Evolutionary conservation across 345 rosid genomes (phyloP), one percentile per base, ranked within the genome.

Genomic region (Dipteronia dyeriana): DNA sequence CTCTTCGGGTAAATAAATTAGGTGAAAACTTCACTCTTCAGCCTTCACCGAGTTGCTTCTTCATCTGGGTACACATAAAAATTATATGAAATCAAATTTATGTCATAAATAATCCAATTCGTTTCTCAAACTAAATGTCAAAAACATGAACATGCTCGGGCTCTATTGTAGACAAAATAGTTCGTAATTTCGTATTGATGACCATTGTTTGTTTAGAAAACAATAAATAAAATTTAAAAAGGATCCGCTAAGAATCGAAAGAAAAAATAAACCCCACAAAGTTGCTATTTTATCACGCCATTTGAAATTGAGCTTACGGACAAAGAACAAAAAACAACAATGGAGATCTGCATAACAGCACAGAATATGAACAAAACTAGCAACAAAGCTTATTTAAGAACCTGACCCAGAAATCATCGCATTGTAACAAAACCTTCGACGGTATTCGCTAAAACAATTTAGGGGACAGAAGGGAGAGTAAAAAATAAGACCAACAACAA

Each of bases 1-100:
- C 51, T 68, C 31, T 38, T 38, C 51, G 1, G 11, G 41, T 16
- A 12, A 76, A 54, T 39, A 34, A 34, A 34, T 22, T 72, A 43
- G 26, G 17, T 49, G 59, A 70, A 13, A 78, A 51, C 10, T 51
- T 75, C 68, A 81, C 54, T 29, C 49, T n/a, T 75, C 68, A 81
- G 43, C 29, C 49, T 14, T 68, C 66, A 67, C 22, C 6, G 7
- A n/a, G 26, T 39, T 75, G 34, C 12, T 57, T 68, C 78, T 66
- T 68, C 78, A 60, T 60, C 59, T 43, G 43, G 68, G 22, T 34
- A 51, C 72, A 70, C 72, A 56, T 63, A 9, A 17, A 70, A 70
- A 34, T 47, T 5, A 14, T 5, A 70, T 12, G 9, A n/a, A 57
- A 76, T 60, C 34, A 11, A 7, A 74, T 31, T 14, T 22, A 9